Percentiles rank a stretch among this genome's conserved stretches.
These are phyloP conservation scores for Gliomastix tumulicola DNA, from an alignment of 2,329 filamentous ascomycete genomes.

Conservation along the genomic window DNA sequence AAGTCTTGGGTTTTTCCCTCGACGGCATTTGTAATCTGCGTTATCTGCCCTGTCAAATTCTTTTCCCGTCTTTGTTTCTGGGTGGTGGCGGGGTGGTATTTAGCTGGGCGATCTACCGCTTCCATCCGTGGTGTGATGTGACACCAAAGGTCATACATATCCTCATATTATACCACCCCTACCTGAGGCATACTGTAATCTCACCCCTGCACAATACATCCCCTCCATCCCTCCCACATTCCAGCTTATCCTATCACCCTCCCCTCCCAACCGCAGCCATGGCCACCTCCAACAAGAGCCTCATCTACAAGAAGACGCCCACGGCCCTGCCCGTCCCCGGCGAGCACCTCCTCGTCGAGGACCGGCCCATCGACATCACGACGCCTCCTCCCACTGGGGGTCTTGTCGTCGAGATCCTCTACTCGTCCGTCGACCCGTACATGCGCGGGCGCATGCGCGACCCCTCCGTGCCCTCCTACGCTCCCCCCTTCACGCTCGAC, in stretches of 20 bases:
- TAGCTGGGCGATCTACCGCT: too few species aligned
- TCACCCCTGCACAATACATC: too few species aligned
- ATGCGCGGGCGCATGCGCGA: conserved; percentile 73
- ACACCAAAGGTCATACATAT: too few species aligned
- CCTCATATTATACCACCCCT: too few species aligned
- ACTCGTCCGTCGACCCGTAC: conserved; percentile 78
- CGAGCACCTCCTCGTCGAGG: conserved; percentile 56
- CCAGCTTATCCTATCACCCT: background rate
- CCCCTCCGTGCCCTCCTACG: conserved; percentile 54
- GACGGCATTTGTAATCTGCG: too few species aligned
- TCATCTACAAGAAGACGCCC: conserved; percentile 61
- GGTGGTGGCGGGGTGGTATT: too few species aligned
- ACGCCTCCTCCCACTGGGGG: conserved; percentile 48
- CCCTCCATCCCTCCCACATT: background rate
- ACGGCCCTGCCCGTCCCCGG: conserved; percentile 57
- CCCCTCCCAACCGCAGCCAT: background rate
- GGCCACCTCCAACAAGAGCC: conserved; percentile 56
- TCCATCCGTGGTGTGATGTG: too few species aligned
- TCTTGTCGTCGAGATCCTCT: conserved; percentile 64
- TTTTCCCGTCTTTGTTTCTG: too few species aligned
- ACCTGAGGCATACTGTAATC: too few species aligned
- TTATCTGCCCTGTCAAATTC: too few species aligned
- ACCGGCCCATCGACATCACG: conserved; percentile 53
- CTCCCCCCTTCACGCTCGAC: conserved; percentile 44
- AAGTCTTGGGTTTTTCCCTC: too few species aligned